phyloP scores from a whole-genome alignment of 1,139 yeast genomes.

The Ashbya aceris region DNA sequence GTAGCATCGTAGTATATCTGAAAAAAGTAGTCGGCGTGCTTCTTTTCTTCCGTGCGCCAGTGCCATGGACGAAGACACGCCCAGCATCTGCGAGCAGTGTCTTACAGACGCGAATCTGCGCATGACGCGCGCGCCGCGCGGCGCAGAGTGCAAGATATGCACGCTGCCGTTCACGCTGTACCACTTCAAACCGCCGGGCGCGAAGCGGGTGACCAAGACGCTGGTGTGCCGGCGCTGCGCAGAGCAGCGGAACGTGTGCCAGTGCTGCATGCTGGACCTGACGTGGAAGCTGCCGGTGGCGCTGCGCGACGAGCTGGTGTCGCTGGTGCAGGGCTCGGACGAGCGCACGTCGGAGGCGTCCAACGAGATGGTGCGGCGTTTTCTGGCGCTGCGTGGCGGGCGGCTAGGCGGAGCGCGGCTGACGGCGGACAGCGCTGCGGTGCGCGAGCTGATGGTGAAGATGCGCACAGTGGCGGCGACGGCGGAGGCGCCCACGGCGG shows the following conservation, averaged over 20 bases:
- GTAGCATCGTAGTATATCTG: no score
- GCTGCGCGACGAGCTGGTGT: constrained; percentile 71
- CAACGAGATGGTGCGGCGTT: constrained; percentile 44
- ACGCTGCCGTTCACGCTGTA: constrained; percentile 77
- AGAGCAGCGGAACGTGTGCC: constrained; percentile 72
- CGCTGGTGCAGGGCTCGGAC: constrained; percentile 53
- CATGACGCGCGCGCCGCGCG: constrained; percentile 64
- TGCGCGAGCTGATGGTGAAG: constrained; percentile 29
- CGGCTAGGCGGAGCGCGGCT: constrained; percentile 36
- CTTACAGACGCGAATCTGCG: constrained; percentile 49
- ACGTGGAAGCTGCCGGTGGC: constrained; percentile 71
- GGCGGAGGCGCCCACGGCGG: constrained; percentile 10
- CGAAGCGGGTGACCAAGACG: constrained; percentile 19
- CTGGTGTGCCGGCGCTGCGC: constrained; percentile 71
- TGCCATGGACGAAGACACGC: constrained; percentile 6
- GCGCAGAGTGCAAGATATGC: constrained; percentile 71
- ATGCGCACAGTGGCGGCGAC: constrained; percentile 9
- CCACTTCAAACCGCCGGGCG: constrained; percentile 46
- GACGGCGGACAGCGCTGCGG: constrained; percentile 26
- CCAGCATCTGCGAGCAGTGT: constrained; percentile 54
- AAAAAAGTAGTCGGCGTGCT: no score
- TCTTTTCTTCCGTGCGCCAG: no score
- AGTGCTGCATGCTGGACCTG: constrained; percentile 74
- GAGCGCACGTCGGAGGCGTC: constrained; percentile 35
- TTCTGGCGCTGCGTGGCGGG: constrained; percentile 43